phyloP scores from a whole-genome alignment of 306 rosid genomes.

The Elaeagnus macrophylla region DNA sequence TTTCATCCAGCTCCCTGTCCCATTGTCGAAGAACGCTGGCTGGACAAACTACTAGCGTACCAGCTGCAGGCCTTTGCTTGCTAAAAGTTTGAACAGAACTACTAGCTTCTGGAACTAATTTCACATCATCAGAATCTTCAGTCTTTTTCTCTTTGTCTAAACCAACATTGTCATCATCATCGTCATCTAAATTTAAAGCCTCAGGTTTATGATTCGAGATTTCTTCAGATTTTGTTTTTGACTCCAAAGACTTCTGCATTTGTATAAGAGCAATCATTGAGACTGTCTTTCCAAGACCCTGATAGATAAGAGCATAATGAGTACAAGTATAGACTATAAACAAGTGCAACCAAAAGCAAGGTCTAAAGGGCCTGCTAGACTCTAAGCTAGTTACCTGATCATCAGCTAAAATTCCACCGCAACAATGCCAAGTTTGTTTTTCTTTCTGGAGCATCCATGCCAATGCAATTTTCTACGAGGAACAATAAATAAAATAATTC shows the following conservation, averaged over 20 bases:
- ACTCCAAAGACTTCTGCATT: constrained; percentile 57
- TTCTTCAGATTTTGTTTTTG: constrained; percentile 55
- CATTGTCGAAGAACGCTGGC: constrained; percentile 96
- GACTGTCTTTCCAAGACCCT: constrained; percentile 99
- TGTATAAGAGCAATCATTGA: constrained; percentile 90
- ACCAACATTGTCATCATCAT: constrained; percentile 41
- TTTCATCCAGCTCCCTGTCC: constrained; percentile 88
- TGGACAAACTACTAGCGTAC: constrained; percentile 95
- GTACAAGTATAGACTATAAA: constrained; percentile 14
- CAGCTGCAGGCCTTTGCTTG: constrained; percentile 92
- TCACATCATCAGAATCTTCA: constrained; percentile 40
- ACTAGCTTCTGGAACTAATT: constrained; percentile 43
- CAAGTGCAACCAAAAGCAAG: constrained; percentile 16
- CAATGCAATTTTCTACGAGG: constrained; percentile 83
- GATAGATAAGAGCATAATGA: constrained; percentile 24
- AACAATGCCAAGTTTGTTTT: constrained; percentile 84
- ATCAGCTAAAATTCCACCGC: constrained; percentile 97
- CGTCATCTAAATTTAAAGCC: constrained; percentile 82
- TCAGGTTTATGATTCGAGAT: constrained; percentile 45
- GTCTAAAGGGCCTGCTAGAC: constrained; percentile 5
- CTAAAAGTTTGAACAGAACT: constrained; percentile 38
- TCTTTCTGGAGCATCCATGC: constrained; percentile 98
- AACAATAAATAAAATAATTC: constrained; percentile 4
- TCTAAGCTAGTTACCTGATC: constrained; percentile 59
- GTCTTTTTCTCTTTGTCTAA: constrained; percentile 31